Conservation (phyloP, 306 rosid genomes). For the Cucurbita ficifolia region DNA sequence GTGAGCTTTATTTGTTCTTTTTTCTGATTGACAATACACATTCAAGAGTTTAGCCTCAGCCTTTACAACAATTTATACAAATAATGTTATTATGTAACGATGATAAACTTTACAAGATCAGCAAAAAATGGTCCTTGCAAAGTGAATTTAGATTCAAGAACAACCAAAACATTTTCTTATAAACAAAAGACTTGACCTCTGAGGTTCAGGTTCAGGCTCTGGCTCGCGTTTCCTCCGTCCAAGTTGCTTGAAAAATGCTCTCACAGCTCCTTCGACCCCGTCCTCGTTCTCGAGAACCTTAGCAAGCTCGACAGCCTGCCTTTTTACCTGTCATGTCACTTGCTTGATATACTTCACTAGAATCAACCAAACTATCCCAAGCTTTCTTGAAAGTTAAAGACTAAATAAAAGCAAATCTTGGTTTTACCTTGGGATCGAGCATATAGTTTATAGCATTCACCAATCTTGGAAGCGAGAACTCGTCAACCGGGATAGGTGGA, state of each 20-base stretch:
- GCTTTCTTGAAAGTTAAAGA: not conserved
- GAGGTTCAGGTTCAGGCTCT: conserved; percentile 34
- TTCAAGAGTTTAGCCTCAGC: not conserved
- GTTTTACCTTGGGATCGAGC: conserved; percentile 73
- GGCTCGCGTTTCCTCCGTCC: conserved; percentile 31
- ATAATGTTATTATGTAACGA: not conserved
- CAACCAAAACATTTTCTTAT: conserved; percentile 70
- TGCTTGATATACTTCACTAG: not conserved
- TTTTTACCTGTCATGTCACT: conserved; percentile 54
- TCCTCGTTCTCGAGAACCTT: conserved; percentile 90
- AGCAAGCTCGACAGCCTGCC: conserved; percentile 56
- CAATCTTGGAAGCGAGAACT: conserved; percentile 75
- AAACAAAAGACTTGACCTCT: conserved; percentile 33
- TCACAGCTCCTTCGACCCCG: conserved; percentile 88
- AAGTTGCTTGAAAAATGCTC: conserved; percentile 88
- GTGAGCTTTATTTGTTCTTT: not conserved
- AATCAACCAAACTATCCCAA: not conserved
- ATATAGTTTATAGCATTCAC: conserved; percentile 57
- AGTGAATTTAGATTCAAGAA: conserved; percentile 23
- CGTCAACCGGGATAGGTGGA: conserved; percentile 74
- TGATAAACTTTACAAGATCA: not conserved
- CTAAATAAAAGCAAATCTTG: not conserved
- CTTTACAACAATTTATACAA: not conserved
- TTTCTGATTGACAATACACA: not conserved
- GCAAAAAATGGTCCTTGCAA: not conserved